Evolutionary conservation across 2,329 filamentous ascomycete genomes (phyloP).

Genomic region (Aplosporella prunicola): DNA sequence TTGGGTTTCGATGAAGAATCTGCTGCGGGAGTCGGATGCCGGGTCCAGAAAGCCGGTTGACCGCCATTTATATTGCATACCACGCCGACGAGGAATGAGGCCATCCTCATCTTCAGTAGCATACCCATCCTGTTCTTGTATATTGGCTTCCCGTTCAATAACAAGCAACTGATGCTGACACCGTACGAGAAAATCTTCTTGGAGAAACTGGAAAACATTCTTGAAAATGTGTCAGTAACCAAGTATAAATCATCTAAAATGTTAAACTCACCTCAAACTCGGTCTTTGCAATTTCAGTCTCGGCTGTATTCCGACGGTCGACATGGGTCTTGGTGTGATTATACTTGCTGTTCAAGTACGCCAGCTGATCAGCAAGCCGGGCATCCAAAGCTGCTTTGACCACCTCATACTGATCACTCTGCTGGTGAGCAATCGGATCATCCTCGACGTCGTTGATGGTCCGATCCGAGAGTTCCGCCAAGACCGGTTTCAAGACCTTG

Average conservation of each 20-base stretch:
- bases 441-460: conserved; percentile 49
- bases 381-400: conserved; percentile 45
- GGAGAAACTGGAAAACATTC: conserved; percentile 12
- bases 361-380: conserved; percentile 33
- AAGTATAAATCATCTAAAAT: neutral
- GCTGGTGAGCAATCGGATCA: conserved; percentile 44
- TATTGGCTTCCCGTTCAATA: conserved; percentile 21
- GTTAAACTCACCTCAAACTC: conserved; percentile 28
- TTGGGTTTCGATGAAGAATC: conserved; percentile 31
- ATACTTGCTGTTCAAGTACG: conserved; percentile 28
- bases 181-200: conserved; percentile 26
- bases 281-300: conserved; percentile 24
- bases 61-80: conserved; percentile 15
- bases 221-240: neutral
- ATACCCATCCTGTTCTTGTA: conserved; percentile 15
- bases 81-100: conserved; percentile 22
- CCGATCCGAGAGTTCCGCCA: conserved; percentile 56
- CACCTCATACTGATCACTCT: conserved; percentile 44
- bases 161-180: conserved; percentile 23
- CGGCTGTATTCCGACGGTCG: conserved; percentile 24
- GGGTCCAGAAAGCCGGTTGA: conserved; percentile 21
- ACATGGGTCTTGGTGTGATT: conserved; percentile 29
- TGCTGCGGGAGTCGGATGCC: conserved; percentile 32
- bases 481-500: conserved; percentile 52
- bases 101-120: conserved; percentile 35